Evolutionary conservation across 169 alveolate species (phyloP).

Genomic region (Plasmodium coatneyi): DNA sequence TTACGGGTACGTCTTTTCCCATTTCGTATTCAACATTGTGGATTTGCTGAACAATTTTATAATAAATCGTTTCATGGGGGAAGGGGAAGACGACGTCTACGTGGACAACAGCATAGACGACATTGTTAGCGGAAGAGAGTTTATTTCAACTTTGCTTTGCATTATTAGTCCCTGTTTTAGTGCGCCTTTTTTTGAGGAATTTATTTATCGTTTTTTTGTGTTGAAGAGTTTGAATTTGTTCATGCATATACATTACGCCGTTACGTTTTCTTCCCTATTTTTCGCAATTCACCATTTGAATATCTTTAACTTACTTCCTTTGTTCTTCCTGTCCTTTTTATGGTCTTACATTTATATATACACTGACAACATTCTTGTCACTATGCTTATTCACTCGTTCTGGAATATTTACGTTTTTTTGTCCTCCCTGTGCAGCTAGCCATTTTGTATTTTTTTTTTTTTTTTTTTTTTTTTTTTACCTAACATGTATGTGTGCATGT

Average conservation of each 20-base stretch:
- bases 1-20: constrained; percentile 57
- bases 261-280: constrained; percentile 51
- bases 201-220: constrained; percentile 66
- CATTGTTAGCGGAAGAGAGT: constrained; percentile 50
- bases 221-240: constrained; percentile 62
- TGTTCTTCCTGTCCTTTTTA: constrained; percentile 66
- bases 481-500: too few relatives aligned
- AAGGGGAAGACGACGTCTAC: constrained; percentile 12
- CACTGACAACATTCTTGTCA: constrained; percentile 61
- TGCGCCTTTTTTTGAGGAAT: constrained; percentile 76
- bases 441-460: not conserved
- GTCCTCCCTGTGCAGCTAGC: constrained; percentile 32
- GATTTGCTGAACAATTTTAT: constrained; percentile 38
- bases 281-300: constrained; percentile 70
- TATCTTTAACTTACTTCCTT: constrained; percentile 54
- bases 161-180: constrained; percentile 72
- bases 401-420: constrained; percentile 66
- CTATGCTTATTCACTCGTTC: constrained; percentile 68
- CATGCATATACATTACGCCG: constrained; percentile 71
- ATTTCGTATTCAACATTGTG: constrained; percentile 39
- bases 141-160: constrained; percentile 58
- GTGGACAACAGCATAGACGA: constrained; percentile 56
- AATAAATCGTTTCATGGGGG: constrained; percentile 23
- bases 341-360: constrained; percentile 75
- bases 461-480: too few relatives aligned